Base-by-base conservation (phyloP, 257 asterid genomes). In the Cruciata laevipes region DNA sequence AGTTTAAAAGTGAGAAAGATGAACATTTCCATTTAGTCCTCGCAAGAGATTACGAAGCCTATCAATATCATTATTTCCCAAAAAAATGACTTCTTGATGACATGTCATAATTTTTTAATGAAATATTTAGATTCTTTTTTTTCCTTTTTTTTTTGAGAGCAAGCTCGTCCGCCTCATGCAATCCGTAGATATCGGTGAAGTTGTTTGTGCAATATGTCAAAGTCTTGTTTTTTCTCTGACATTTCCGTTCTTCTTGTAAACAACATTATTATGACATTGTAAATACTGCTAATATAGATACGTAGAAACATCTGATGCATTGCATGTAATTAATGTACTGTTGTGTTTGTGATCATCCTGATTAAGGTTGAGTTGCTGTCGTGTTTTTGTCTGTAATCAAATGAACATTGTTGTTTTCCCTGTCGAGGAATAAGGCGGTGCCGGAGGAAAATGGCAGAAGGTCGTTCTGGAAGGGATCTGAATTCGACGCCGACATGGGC, bases 401-500 rank as follows among this genome's bases (percentile, higher is more conserved):
- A 25, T 74, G 35, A 32, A n/a, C 49, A 20, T 57, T 42, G 33
- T 33, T 57, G 49, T 33, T 57, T 56, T 38, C 47, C 23, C 21
- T n/a, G n/a, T 12, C 13, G 11, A 67, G 24, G 47, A 25, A 59
- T 13, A 56, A 21, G 61, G 30, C 24, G 25, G 27, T 53, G 31
- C n/a, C 1, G 14, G 35, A 25, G 20, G 21, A 32, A 24, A 60
- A 79, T 79, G 80, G 72, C 73, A 23, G 76, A 61, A 59, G 79
- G 70, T 18, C 68, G 69, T n/a, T 69, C 77, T 13, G 77, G 69
- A 9, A 75, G 83, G 70, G 65, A 72, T 61, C 80, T 79, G 9
- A 69, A 79, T 40, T 67, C 73, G 42, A 79, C 83, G 1, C 94
- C 97, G 2, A 89, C 97, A 57, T 89, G 97, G 97, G 97, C 93